phyloP scores from a whole-genome alignment of 2,329 filamentous ascomycete species.

The Fusarium stilboides region DNA sequence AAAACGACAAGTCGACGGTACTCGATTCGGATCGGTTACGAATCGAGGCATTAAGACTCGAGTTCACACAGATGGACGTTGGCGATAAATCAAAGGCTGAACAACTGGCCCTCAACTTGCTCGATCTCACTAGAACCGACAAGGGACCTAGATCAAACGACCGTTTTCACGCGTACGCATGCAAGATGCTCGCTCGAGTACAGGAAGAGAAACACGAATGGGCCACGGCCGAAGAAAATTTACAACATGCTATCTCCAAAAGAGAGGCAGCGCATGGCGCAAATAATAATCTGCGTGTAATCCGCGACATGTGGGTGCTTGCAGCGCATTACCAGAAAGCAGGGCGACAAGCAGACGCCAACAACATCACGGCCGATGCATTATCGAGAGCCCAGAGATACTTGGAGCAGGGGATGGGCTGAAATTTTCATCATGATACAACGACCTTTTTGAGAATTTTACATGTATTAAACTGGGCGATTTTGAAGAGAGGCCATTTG shows the following conservation, averaged over 20 bases:
- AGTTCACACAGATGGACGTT: conserved; percentile 59
- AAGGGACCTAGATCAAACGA: conserved; percentile 49
- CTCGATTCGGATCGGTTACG: conserved; percentile 49
- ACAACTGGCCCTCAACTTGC: conserved; percentile 50
- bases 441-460: conserved; percentile 8
- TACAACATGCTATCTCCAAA: conserved; percentile 53
- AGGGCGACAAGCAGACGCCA: conserved; percentile 50
- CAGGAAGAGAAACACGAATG: conserved; percentile 54
- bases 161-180: conserved; percentile 58
- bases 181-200: conserved; percentile 57
- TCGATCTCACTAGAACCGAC: conserved; percentile 48
- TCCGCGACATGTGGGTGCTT: conserved; percentile 59
- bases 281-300: conserved; percentile 54
- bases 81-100: conserved; percentile 53
- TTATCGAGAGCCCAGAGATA: conserved; percentile 53
- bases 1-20: conserved; percentile 17
- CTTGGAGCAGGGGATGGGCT: conserved; percentile 46
- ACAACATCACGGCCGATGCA: conserved; percentile 52
- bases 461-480: conserved; percentile 5
- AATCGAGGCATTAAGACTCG: conserved; percentile 54
- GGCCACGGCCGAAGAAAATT: conserved; percentile 53
- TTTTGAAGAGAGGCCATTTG: conserved; percentile 7
- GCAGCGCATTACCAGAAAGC: conserved; percentile 54
- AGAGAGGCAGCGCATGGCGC: conserved; percentile 56
- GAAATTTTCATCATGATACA: conserved; percentile 8